Conservation (phyloP, 148 eudicot species). For the Beta vulgaris region DNA sequence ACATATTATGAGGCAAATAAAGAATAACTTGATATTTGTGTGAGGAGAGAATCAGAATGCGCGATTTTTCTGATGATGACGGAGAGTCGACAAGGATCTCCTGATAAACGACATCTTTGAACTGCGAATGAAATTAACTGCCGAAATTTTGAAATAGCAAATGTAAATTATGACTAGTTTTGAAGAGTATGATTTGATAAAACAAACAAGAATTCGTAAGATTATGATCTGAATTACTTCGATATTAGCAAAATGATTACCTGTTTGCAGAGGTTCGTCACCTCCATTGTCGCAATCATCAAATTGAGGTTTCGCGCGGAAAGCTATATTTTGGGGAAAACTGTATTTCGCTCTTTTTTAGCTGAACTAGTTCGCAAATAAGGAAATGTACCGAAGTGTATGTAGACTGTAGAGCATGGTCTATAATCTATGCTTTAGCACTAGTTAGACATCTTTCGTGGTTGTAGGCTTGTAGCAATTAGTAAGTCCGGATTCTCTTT, state of each 20-base stretch:
- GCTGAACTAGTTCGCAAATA: too few relatives aligned
- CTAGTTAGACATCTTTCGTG: too few relatives aligned
- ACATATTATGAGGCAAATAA: not conserved
- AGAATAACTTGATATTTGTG: constrained; percentile 51
- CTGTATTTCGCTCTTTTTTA: too few relatives aligned
- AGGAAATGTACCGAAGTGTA: too few relatives aligned
- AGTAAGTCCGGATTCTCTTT: too few relatives aligned
- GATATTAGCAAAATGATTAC: constrained; percentile 9
- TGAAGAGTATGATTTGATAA: not conserved
- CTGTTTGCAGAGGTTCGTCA: constrained; percentile 45
- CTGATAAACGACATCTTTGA: constrained; percentile 59
- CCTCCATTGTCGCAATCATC: constrained; percentile 37
- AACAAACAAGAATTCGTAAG: not conserved
- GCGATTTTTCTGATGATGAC: constrained; percentile 37
- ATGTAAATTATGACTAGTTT: not conserved
- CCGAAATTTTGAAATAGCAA: not conserved
- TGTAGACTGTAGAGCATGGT: too few relatives aligned
- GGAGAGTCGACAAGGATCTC: constrained; percentile 52
- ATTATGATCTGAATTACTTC: not conserved
- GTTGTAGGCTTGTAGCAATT: too few relatives aligned
- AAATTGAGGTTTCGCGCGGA: constrained; percentile 17
- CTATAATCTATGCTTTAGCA: too few relatives aligned
- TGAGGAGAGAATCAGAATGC: constrained; percentile 22
- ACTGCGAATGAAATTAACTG: constrained; percentile 61
- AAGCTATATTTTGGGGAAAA: too few relatives aligned